Evolutionary conservation across 441 rosid genomes (phyloP).

Genomic region (Gossypium gossypioides): DNA sequence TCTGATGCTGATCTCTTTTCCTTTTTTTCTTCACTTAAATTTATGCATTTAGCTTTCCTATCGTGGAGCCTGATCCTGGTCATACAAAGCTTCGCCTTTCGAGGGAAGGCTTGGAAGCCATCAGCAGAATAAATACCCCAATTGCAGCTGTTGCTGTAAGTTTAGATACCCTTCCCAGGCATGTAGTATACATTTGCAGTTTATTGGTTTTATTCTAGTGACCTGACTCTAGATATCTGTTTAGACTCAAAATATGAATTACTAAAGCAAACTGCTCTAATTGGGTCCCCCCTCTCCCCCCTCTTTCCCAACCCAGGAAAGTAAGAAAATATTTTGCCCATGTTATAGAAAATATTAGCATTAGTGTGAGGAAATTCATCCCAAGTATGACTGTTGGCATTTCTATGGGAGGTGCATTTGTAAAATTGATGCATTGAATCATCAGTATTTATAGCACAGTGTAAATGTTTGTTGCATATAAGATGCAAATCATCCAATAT

Average conservation of each 20-base stretch:
- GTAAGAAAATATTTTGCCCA: background rate
- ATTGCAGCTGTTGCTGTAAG: slow-evolving; percentile 95
- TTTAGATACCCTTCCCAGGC: slow-evolving; percentile 18
- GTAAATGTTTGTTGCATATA: background rate
- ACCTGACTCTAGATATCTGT: background rate
- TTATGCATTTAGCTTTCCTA: slow-evolving; percentile 59
- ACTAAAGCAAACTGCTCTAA: background rate
- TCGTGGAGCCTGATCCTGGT: slow-evolving; percentile 90
- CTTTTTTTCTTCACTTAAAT: slow-evolving; percentile 1
- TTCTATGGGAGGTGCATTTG: background rate
- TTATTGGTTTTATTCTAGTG: slow-evolving; percentile 5
- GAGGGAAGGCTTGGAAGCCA: slow-evolving; percentile 78
- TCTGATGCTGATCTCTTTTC: slow-evolving; percentile 10
- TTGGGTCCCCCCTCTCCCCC: background rate
- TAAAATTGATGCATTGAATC: background rate
- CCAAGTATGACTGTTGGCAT: background rate
- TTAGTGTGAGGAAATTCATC: background rate
- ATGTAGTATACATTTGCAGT: slow-evolving; percentile 17
- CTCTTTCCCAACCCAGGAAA: background rate
- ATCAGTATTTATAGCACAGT: background rate
- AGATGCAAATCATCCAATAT: background rate
- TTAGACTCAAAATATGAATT: background rate
- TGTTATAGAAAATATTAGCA: background rate
- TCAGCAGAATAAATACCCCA: slow-evolving; percentile 73
- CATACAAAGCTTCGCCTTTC: slow-evolving; percentile 94